Evolutionary conservation across 805 yeast genomes (phyloP).

Genomic region (Cyberlindnera subsufficiens): DNA sequence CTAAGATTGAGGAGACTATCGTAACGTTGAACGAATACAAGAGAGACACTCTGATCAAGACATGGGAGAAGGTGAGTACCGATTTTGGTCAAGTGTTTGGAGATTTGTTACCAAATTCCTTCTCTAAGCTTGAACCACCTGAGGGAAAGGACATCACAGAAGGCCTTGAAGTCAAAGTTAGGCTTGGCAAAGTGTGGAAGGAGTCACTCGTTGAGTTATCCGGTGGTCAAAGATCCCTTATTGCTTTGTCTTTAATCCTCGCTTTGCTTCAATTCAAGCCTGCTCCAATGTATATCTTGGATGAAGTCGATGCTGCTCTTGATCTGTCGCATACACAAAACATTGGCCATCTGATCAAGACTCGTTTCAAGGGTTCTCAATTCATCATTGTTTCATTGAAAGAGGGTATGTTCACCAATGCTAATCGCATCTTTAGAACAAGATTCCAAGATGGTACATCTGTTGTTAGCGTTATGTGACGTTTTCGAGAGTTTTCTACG

Average conservation of each 20-base stretch:
- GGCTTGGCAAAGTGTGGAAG: slow-evolving; percentile 91
- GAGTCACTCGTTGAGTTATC: slow-evolving; percentile 90
- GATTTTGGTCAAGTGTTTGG: slow-evolving; percentile 91
- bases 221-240: slow-evolving; percentile 95
- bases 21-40: slow-evolving; percentile 80
- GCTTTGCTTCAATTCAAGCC: slow-evolving; percentile 93
- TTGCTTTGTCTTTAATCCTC: slow-evolving; percentile 87
- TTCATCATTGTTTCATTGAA: slow-evolving; percentile 94
- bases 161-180: slow-evolving; percentile 87
- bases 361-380: slow-evolving; percentile 92
- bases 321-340: slow-evolving; percentile 97
- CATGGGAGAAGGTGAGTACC: slow-evolving; percentile 79
- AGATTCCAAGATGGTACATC: slow-evolving; percentile 96
- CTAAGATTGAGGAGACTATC: slow-evolving; percentile 85
- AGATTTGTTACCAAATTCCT: slow-evolving; percentile 83
- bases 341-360: slow-evolving; percentile 93
- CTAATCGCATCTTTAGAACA: slow-evolving; percentile 88
- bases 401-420: slow-evolving; percentile 98
- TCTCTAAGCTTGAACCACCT: slow-evolving; percentile 80
- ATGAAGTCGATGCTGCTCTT: slow-evolving; percentile 97
- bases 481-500: slow-evolving; percentile 2
- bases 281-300: slow-evolving; percentile 96
- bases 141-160: slow-evolving; percentile 79
- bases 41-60: slow-evolving; percentile 70
- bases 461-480: slow-evolving; percentile 63